Evolutionary conservation across 768 basidiomycete species (phyloP), one percentile per base, ranked within the genome.

Genomic region (Termitomyces sp.): DNA sequence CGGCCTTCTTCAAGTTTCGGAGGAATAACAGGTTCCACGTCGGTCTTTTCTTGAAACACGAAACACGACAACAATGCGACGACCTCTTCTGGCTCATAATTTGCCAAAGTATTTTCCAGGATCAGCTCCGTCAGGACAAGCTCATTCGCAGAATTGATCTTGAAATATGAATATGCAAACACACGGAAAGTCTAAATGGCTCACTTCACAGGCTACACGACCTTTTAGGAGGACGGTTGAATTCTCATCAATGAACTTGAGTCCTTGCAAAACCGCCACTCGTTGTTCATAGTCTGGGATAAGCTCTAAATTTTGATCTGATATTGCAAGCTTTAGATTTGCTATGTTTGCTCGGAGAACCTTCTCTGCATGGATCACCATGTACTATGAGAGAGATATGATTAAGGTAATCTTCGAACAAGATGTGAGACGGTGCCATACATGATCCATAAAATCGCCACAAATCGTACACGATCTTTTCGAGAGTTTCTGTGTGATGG

Each of bases 91-190:
- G 97, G 93, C 50, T 94, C 94, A 71, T 92, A 98, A 15, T 79
- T 78, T 7, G 94, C 93, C 33, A 98, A 79, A 0, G 92, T 91
- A 70, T 99, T 99, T 70, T 99, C 97, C 55, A 98, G 82, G 58
- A 99, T 96, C 55, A 99, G 84, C 69, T 99, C 97, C 0, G 97
- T 99, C 51, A 98, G 79, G 52, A 99, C 85, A 28, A 99, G 90
- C 69, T 98, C 97, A 64, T 93, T 94, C n/a, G 91, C 93, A 7
- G 96, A 98, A 72, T 99, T 99, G 71, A 99, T 98, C 96, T 98
- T 68, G 58, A 16, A 49, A 35, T 45, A 16, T 12, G 36, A 64
- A 42, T 46, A 59, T 60, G 39, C 60, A 36, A 40, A 32, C 20
- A 24, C 44, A 28, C 22, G 15, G 13, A 13, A 39, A 16, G 15